phyloP scores from a whole-genome alignment of 2,329 filamentous ascomycete species.

The Penicillium sclerotigenum region DNA sequence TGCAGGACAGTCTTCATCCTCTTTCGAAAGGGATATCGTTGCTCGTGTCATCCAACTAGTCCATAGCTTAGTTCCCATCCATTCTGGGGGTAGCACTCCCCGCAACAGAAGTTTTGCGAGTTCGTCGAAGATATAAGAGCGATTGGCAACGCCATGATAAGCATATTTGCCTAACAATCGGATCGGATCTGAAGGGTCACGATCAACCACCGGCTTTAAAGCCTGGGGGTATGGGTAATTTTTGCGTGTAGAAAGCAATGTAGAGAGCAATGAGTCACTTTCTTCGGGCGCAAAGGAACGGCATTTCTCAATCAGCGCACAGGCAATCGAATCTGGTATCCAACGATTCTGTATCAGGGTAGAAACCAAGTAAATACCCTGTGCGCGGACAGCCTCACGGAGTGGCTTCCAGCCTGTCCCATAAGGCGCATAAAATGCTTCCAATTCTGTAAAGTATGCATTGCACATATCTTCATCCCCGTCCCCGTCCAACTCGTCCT shows the following conservation, averaged over 20 bases:
- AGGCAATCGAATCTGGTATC: conserved; percentile 33
- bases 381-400: conserved; percentile 41
- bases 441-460: conserved; percentile 43
- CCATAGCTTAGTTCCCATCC: conserved; percentile 42
- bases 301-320: conserved; percentile 35
- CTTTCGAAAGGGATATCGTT: conserved; percentile 36
- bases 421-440: conserved; percentile 36
- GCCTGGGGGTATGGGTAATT: conserved; percentile 29
- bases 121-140: conserved; percentile 35
- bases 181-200: conserved; percentile 26
- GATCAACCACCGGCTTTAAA: conserved; percentile 23
- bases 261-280: conserved; percentile 35
- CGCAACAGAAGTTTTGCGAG: conserved; percentile 35
- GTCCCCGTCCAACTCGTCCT: conserved; percentile 34
- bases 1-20: conserved; percentile 32
- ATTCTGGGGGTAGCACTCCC: conserved; percentile 36
- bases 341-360: conserved; percentile 37
- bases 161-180: conserved; percentile 33
- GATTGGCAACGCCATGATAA: conserved; percentile 12
- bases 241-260: conserved; percentile 28
- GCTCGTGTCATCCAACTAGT: conserved; percentile 37
- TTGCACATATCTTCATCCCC: conserved; percentile 41
- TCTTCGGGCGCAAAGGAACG: conserved; percentile 35
- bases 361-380: conserved; percentile 40
- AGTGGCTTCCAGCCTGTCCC: conserved; percentile 41